Percentiles rank a stretch among this genome's conserved stretches.
These are phyloP conservation scores for Globisporangium uncinulatum DNA, from an alignment of 352 stramenopile species.

Conservation along the genomic window DNA sequence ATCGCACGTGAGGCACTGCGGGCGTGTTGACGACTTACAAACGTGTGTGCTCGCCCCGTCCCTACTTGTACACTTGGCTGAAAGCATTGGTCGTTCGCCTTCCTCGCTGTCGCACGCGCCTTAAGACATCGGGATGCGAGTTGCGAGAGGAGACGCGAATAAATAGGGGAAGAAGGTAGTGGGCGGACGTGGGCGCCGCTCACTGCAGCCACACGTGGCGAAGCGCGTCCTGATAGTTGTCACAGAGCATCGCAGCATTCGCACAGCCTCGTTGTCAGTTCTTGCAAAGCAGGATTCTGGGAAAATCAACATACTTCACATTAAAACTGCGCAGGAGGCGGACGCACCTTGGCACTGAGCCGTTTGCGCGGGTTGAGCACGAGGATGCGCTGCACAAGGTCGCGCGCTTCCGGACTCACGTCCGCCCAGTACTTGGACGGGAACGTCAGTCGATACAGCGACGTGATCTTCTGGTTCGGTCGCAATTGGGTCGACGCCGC, in stretches of 20 bases:
- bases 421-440: slow-evolving; percentile 69
- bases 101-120: too few relatives aligned
- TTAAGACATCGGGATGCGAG: not conserved
- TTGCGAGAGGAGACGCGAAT: not conserved
- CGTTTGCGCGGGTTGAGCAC: slow-evolving; percentile 48
- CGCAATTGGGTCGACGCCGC: slow-evolving; percentile 49
- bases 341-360: slow-evolving; percentile 27
- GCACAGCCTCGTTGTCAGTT: not conserved
- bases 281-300: not conserved
- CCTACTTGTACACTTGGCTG: not conserved
- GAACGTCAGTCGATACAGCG: slow-evolving; percentile 65
- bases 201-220: slow-evolving; percentile 1
- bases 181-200: not conserved
- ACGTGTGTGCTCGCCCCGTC: not conserved
- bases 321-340: not conserved
- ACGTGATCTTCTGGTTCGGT: slow-evolving; percentile 53
- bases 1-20: too few relatives aligned
- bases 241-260: not conserved
- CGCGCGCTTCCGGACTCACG: slow-evolving; percentile 48
- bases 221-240: not conserved
- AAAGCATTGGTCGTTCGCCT: too few relatives aligned
- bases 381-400: slow-evolving; percentile 56
- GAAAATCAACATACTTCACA: not conserved
- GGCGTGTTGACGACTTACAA: not conserved
- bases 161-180: not conserved